A percentile compares a stretch with the other conserved stretches of the same genome.
Evolutionary conservation across 495 filamentous ascomycete genomes (phyloP).

Genomic region (Aspergillus panamensis): DNA sequence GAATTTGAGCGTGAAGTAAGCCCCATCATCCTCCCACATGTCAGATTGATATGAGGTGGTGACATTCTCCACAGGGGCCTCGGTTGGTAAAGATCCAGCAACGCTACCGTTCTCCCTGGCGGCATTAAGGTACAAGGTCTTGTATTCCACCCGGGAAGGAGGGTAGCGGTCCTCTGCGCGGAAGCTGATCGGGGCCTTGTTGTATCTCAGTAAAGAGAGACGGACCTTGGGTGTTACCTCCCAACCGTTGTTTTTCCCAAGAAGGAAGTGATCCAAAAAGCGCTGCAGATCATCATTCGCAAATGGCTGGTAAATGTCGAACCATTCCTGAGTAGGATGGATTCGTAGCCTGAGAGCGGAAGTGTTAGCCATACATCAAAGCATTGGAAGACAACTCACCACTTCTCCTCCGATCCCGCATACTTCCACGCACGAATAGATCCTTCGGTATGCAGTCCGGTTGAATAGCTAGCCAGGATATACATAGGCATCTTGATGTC

Average conservation of each 20-base stretch:
- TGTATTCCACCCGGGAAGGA: slow-evolving; percentile 14
- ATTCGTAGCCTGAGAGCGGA: slow-evolving; percentile 22
- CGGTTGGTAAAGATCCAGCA: neutral
- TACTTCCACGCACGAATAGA: slow-evolving; percentile 5
- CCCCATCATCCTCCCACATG: slow-evolving; percentile 17
- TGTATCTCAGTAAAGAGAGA: slow-evolving; percentile 19
- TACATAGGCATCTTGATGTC: slow-evolving; percentile 32
- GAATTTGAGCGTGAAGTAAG: slow-evolving; percentile 26
- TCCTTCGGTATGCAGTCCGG: slow-evolving; percentile 3
- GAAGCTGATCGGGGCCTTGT: slow-evolving; percentile 5
- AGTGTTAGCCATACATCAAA: no score
- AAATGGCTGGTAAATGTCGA: slow-evolving; percentile 19
- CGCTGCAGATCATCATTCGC: slow-evolving; percentile 15
- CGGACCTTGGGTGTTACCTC: slow-evolving; percentile 33
- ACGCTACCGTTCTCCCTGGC: slow-evolving; percentile 4
- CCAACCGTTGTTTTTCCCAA: slow-evolving; percentile 34
- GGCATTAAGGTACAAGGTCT: slow-evolving; percentile 15
- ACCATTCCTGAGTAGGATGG: slow-evolving; percentile 24
- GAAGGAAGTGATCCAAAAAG: slow-evolving; percentile 33
- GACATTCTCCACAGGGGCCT: no score
- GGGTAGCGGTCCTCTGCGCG: slow-evolving; percentile 18
- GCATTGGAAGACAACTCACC: neutral
- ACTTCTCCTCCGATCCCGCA: neutral
- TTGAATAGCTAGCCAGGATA: slow-evolving; percentile 6
- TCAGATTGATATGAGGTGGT: slow-evolving; percentile 21